Base-by-base conservation (phyloP, 805 yeast genomes). In the Candida berthetii region DNA sequence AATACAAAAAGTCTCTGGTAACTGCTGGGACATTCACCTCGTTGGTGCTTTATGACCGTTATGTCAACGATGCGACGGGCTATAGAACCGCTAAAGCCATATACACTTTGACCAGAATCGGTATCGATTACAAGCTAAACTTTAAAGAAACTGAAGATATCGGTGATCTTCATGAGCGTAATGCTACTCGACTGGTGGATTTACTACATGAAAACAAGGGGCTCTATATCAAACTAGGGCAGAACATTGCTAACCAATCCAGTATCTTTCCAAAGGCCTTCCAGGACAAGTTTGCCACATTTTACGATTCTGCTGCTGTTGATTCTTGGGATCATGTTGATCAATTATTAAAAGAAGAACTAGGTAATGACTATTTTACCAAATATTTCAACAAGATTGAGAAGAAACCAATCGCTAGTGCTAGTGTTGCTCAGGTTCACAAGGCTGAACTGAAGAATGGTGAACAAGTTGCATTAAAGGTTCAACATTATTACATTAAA, bases 201-300 rank as follows among this genome's bases (percentile, higher is more conserved):
- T 55, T 79, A 39, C 54, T 78, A 42, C 55, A 58, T 31, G 53
- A 53, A 11, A 78, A 78, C 53, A 74, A 71, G 47, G 84, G 85
- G 2, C 66, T 85, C 16, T 85, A 82, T 54, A 80, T 85, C 57
- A 85, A 85, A 57, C 60, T 82, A 49, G 95, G 93, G 19, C 93
- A 85, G 66, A 81, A 85, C 39, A 71, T 85, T 36, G 91, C 93
- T 3, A 78, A 84, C 53, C 93, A 85, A 56, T 80, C 87, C 1
- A 62, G 72, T 22, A 66, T 82, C 52, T 75, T 85, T 48, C 95
- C 95, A 3, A 58, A 65, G 29, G 82, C 78, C 17, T 83, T 66
- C 59, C 86, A 79, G 48, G 70, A 65, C 33, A 71, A 74, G 50
- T 80, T 85, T 53, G 64, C 69, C 13, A 59, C 64, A 43, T 61